Conservation (phyloP, 2,329 filamentous ascomycete species). For the Aspergillus brunneoviolaceus region DNA sequence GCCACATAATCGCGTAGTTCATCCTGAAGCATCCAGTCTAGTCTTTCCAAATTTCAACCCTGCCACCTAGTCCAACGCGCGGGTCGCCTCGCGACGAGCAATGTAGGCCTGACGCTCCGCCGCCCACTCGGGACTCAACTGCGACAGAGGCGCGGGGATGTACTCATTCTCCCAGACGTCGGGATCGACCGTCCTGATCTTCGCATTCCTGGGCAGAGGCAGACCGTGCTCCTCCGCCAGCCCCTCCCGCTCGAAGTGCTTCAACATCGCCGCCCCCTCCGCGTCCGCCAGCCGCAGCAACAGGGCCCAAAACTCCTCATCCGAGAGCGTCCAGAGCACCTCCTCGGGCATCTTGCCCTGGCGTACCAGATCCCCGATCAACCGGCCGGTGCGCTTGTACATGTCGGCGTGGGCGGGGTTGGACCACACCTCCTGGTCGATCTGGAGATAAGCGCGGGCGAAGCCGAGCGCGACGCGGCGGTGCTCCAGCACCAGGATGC, state of each 20-base stretch:
- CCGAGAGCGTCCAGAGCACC: constrained; percentile 36
- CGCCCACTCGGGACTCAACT: constrained; percentile 2
- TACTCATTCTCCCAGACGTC: neutral
- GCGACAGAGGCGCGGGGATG: neutral
- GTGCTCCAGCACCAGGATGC: constrained; percentile 36
- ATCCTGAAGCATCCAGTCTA: neutral
- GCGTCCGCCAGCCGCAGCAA: constrained; percentile 25
- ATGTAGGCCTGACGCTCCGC: constrained; percentile 4
- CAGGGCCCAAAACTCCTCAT: constrained; percentile 37
- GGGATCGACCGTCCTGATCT: constrained; percentile 1
- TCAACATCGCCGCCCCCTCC: neutral
- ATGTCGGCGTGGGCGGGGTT: constrained; percentile 39
- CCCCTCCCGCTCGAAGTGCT: neutral
- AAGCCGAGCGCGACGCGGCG: constrained; percentile 30
- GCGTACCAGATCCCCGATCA: constrained; percentile 33
- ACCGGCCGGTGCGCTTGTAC: constrained; percentile 32
- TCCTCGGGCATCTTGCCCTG: constrained; percentile 28
- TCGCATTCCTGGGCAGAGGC: constrained; percentile 1
- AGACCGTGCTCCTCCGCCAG: neutral
- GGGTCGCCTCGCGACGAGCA: neutral
- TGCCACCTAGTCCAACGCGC: neutral
- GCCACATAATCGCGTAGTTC: neutral
- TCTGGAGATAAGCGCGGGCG: constrained; percentile 34
- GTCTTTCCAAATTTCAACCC: neutral
- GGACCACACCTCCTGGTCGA: constrained; percentile 41